Evolutionary conservation across 495 filamentous ascomycete genomes (phyloP).

Genomic region (Pyrenula massariospora): DNA sequence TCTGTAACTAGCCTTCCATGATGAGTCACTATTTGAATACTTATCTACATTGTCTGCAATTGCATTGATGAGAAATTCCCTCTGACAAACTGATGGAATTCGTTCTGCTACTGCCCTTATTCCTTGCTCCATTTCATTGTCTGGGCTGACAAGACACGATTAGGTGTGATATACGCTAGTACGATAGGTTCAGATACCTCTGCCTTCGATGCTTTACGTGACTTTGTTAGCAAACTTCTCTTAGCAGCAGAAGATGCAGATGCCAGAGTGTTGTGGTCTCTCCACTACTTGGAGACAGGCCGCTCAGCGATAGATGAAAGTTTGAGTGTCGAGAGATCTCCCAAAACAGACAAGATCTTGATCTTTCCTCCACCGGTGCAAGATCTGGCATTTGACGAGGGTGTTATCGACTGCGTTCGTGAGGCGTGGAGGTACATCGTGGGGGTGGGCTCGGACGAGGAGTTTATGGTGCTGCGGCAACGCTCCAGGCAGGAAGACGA

Average conservation of each 20-base stretch:
- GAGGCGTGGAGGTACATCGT: constrained; percentile 52
- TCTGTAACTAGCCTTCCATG: constrained; percentile 32
- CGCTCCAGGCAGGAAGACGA: constrained; percentile 35
- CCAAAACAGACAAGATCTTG: constrained; percentile 16
- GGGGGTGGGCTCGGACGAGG: constrained; percentile 33
- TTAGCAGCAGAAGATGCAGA: constrained; percentile 19
- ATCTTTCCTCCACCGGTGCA: constrained; percentile 41
- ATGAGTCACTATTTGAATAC: constrained; percentile 70
- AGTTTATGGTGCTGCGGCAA: constrained; percentile 58
- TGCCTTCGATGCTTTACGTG: constrained; percentile 26
- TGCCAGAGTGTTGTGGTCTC: constrained; percentile 38
- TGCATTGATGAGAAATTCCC: constrained; percentile 65
- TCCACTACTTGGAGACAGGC: constrained; percentile 48
- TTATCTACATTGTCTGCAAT: constrained; percentile 99
- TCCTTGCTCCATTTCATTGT: constrained; percentile 4
- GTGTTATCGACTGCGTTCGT: constrained; percentile 44
- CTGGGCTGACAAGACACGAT: constrained; percentile 5
- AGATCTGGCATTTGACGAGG: constrained; percentile 61
- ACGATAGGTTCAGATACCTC: constrained; percentile 27
- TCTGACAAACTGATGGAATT: constrained; percentile 78
- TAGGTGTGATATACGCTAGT: constrained; percentile 63
- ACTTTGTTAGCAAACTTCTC: constrained; percentile 45
- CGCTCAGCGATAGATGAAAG: constrained; percentile 10
- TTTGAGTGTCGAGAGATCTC: constrained; percentile 4
- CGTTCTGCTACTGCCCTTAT: constrained; percentile 12